Conservation (phyloP, 1,284 basidiomycete genomes). For the Apiotrichum gracile region DNA sequence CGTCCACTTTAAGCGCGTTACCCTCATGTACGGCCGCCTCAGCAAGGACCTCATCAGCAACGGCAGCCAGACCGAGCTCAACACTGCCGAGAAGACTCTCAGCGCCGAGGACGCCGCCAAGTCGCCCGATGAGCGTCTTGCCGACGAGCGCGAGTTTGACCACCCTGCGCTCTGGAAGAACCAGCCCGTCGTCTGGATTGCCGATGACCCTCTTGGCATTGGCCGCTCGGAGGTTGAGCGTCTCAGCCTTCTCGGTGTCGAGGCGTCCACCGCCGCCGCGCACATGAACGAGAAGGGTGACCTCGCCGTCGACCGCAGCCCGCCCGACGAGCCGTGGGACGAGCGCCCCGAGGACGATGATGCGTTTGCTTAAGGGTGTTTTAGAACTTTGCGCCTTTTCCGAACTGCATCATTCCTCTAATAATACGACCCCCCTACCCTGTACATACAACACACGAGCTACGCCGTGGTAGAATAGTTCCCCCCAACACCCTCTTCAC, state of each 20-base stretch:
- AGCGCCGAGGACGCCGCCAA: slow-evolving; percentile 20
- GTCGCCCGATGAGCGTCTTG: slow-evolving; percentile 21
- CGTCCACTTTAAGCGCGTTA: slow-evolving; percentile 35
- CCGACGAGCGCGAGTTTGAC: slow-evolving; percentile 42
- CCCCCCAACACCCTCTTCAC: too few relatives aligned
- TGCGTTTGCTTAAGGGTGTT: neutral
- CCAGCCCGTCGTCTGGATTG: slow-evolving; percentile 46
- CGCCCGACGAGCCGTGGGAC: slow-evolving; percentile 44
- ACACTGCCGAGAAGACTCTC: slow-evolving; percentile 17
- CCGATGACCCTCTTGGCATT: slow-evolving; percentile 44
- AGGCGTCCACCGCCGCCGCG: slow-evolving; percentile 41
- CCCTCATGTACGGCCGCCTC: slow-evolving; percentile 24
- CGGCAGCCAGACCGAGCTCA: slow-evolving; percentile 18
- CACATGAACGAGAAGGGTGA: slow-evolving; percentile 43
- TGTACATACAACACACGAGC: too few relatives aligned
- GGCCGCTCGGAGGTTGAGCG: slow-evolving; percentile 39
- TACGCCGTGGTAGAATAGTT: too few relatives aligned
- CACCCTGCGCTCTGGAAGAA: slow-evolving; percentile 48
- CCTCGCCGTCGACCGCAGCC: slow-evolving; percentile 33
- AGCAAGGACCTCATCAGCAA: neutral
- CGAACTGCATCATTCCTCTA: too few relatives aligned
- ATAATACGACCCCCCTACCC: too few relatives aligned
- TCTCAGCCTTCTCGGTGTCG: slow-evolving; percentile 39
- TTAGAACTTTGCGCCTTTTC: too few relatives aligned
- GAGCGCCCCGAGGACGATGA: slow-evolving; percentile 16